Evolutionary conservation across 345 rosid genomes (phyloP), one percentile per base, ranked within the genome.

Genomic region (Brassica rapa): DNA sequence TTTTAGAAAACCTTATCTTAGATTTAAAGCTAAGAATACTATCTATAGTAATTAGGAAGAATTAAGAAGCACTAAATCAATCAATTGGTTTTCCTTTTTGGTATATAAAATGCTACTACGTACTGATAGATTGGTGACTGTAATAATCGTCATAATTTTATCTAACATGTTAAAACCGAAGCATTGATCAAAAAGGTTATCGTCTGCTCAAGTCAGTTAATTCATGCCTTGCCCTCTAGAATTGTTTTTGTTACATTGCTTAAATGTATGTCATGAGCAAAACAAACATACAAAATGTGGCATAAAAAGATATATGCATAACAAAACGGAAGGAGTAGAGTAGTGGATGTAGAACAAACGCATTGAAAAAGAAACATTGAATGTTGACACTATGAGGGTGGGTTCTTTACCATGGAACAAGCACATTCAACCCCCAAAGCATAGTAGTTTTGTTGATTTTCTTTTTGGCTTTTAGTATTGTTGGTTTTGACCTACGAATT

Each of bases 21-120:
- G 35, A 73, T 51, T 73, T 49, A 73, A 79, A 73, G 82, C 59
- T 33, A 73, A 79, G 74, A 25, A 32, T 73, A 72, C 77, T 73
- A 79, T 73, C 25, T 74, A 68, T 74, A 80, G 79, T 80, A 74
- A 37, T 0, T 53, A 55, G 30, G 61, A 74, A 49, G 29, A 74
- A 24, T 61, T 27, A 25, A 8, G 15, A 79, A 73, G 33, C 78
- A 73, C 51, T 27, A 59, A n/a, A 79, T 57, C 74, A 46, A 67
- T 75, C 73, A 19, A 68, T 55, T 73, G 68, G 62, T 33, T 67
- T 68, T 61, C 78, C 6, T 53, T 79, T 41, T 39, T 21, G 37
- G 49, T 6, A 46, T 73, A 14, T 4, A 23, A 67, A 60, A 75
- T 66, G 41, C 66, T 74, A 35, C 41, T 8, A 35, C 41, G 8